Evolutionary conservation across 1,284 basidiomycete species (phyloP).

Genomic region (Stygiomarasmius scandens): DNA sequence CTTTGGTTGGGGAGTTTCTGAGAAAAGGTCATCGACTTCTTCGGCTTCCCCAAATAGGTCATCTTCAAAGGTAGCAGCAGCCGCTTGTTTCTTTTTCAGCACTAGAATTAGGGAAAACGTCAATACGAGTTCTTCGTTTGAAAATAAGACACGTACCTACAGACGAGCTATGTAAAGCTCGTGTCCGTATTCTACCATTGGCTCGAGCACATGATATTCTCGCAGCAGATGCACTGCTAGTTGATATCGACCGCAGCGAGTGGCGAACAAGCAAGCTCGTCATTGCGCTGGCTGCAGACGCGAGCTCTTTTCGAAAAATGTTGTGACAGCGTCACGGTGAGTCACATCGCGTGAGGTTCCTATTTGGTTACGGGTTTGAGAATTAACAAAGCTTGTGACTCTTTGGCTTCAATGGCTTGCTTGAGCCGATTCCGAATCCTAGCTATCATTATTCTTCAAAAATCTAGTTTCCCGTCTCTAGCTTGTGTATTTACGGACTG

Average conservation of each 20-base stretch:
- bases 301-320: neutral
- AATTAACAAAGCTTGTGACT: too few relatives aligned
- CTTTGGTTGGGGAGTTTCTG: constrained; percentile 6
- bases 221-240: neutral
- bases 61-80: constrained; percentile 25
- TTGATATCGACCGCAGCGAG: neutral
- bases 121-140: neutral
- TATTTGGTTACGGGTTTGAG: too few relatives aligned
- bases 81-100: constrained; percentile 27
- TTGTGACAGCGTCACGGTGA: neutral
- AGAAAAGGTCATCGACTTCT: constrained; percentile 22
- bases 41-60: constrained; percentile 24
- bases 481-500: too few relatives aligned
- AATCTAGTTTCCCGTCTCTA: too few relatives aligned
- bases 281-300: neutral
- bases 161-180: constrained; percentile 8
- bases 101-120: neutral
- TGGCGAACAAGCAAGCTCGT: neutral
- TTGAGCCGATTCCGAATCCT: too few relatives aligned
- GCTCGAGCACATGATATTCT: neutral
- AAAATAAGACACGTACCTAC: neutral
- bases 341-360: neutral
- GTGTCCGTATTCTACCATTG: neutral
- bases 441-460: too few relatives aligned
- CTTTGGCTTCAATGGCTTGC: too few relatives aligned